These are phyloP conservation scores for Melaleuca alternifolia DNA, from an alignment of 345 rosid species.

Conservation along the genomic window DNA sequence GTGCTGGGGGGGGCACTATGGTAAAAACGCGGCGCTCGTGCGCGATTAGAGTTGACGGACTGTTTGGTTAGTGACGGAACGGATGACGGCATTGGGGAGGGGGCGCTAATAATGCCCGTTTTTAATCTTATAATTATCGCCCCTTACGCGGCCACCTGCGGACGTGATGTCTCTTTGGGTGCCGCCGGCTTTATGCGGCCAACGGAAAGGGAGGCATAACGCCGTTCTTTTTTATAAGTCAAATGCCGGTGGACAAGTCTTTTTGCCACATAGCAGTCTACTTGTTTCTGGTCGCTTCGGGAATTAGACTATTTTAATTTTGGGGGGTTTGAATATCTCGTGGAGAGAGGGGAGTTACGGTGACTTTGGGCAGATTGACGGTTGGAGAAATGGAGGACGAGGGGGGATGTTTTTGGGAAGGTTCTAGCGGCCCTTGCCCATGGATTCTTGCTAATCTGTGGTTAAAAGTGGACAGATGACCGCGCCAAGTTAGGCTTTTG, in stretches of 20 bases:
- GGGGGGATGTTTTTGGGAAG: neutral
- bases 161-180: neutral
- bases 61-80: neutral
- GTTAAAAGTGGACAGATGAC: too few relatives aligned
- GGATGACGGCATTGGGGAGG: neutral
- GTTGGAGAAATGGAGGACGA: neutral
- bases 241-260: neutral
- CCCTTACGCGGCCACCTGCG: neutral
- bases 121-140: neutral
- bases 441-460: neutral
- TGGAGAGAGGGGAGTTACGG: neutral
- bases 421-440: neutral
- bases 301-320: too few relatives aligned
- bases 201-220: neutral
- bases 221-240: neutral
- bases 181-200: neutral
- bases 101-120: neutral
- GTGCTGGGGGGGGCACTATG: neutral
- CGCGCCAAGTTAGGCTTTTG: neutral
- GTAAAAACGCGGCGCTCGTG: neutral
- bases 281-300: neutral
- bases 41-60: neutral
- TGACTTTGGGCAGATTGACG: neutral
- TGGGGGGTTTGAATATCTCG: too few relatives aligned
- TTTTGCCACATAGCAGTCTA: neutral